Percentiles rank a stretch among this genome's conserved stretches.
These are phyloP conservation scores for Gonium pectorale DNA, from an alignment of 139 green algal species.

Conservation along the genomic window DNA sequence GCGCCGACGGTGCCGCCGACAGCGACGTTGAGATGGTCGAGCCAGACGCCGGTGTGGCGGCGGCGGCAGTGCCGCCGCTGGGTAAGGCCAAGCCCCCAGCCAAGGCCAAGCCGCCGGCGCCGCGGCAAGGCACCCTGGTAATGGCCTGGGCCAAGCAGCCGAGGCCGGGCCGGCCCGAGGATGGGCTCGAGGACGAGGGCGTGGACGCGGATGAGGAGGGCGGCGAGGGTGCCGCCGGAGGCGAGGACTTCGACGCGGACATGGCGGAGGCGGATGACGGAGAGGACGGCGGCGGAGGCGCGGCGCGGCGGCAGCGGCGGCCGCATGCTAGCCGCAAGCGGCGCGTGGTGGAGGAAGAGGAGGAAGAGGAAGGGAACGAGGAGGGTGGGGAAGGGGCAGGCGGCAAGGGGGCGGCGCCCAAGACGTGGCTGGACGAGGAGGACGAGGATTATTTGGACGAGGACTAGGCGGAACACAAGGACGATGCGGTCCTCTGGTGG, in stretches of 20 bases:
- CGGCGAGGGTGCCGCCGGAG: too few relatives aligned
- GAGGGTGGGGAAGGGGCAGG: not conserved
- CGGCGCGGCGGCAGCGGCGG: not conserved
- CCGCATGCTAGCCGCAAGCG: constrained; percentile 2
- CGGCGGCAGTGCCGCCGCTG: not conserved
- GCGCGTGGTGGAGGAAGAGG: constrained; percentile 2
- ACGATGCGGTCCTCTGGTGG: too few relatives aligned
- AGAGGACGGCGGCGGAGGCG: not conserved
- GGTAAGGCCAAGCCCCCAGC: not conserved
- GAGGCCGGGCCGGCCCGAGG: not conserved
- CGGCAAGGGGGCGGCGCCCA: not conserved
- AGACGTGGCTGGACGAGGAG: constrained; percentile 26
- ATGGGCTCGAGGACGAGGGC: not conserved
- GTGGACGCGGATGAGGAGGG: not conserved
- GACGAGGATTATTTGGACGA: constrained; percentile 20
- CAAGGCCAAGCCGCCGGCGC: constrained; percentile 2
- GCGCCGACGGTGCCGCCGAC: not conserved
- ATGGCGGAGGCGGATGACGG: not conserved
- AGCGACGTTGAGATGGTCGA: constrained; percentile 18
- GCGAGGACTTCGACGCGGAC: not conserved
- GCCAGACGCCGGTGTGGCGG: not conserved
- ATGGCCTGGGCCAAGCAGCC: constrained; percentile 11
- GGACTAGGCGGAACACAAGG: too few relatives aligned
- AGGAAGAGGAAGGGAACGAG: not conserved
- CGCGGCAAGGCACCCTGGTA: constrained; percentile 8